Conservation (phyloP, 768 basidiomycete genomes). For the Amanita jacksonii region DNA sequence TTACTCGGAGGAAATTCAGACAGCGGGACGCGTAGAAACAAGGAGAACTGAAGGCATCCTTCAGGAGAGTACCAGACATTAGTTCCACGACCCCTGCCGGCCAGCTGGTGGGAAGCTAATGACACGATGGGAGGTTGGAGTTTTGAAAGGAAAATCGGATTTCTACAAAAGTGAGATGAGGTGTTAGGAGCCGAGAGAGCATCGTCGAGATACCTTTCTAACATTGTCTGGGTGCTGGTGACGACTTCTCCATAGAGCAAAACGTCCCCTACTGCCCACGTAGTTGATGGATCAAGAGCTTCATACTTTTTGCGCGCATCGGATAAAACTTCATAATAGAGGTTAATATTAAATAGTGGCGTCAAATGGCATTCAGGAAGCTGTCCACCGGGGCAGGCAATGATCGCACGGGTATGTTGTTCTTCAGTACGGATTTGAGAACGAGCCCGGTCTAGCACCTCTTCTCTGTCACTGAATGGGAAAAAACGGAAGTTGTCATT, state of each 20-base stretch:
- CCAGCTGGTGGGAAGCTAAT: conserved; percentile 78
- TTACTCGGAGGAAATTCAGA: conserved; percentile 43
- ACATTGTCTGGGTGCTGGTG: conserved; percentile 90
- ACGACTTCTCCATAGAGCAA: conserved; percentile 84
- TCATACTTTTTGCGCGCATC: conserved; percentile 21
- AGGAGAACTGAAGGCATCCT: conserved; percentile 81
- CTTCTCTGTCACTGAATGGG: conserved; percentile 21
- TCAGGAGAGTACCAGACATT: conserved; percentile 91
- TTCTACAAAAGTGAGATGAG: conserved; percentile 36
- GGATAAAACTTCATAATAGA: conserved; percentile 50
- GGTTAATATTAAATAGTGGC: conserved; percentile 61
- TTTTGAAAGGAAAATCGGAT: conserved; percentile 55
- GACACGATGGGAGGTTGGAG: conserved; percentile 75
- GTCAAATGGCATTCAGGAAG: conserved; percentile 45
- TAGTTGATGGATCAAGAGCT: conserved; percentile 13
- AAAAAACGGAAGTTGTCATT: conserved; percentile 68
- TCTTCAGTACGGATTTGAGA: conserved; percentile 12
- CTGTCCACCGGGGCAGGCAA: conserved; percentile 37
- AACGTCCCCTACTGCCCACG: conserved; percentile 64
- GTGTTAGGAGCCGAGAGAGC: conserved; percentile 3
- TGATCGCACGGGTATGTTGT: conserved; percentile 43
- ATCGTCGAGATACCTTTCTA: conserved; percentile 69
- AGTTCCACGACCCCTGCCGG: conserved; percentile 79
- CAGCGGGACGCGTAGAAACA: conserved; percentile 54
- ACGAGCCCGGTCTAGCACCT: conserved; percentile 22